phyloP scores from a whole-genome alignment of 257 asterid genomes.

The Buddleja alternifolia region DNA sequence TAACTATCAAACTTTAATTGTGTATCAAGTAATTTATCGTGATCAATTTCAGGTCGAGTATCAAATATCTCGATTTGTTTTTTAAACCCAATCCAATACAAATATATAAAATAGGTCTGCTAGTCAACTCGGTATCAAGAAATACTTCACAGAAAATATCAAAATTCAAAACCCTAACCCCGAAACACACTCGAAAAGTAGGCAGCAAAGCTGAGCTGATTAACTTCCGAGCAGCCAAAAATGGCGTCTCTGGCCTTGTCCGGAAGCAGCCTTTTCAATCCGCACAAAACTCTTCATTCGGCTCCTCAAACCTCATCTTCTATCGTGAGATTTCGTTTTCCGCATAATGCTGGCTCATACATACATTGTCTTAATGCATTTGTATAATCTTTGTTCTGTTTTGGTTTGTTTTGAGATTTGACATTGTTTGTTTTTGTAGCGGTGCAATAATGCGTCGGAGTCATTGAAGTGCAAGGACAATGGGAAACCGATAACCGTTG shows the following conservation, averaged over 20 bases:
- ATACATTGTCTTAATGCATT: neutral
- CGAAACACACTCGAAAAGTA: slow-evolving; percentile 16
- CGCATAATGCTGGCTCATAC: neutral
- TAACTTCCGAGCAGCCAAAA: slow-evolving; percentile 21
- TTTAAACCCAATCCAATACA: too few relatives aligned
- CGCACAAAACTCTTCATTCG: slow-evolving; percentile 27
- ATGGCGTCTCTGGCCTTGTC: slow-evolving; percentile 60
- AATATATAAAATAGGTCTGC: too few relatives aligned
- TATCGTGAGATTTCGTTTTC: slow-evolving; percentile 34
- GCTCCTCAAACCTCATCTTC: slow-evolving; percentile 23
- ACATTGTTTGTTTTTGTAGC: slow-evolving; percentile 39
- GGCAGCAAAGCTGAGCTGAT: slow-evolving; percentile 15
- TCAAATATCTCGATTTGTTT: too few relatives aligned
- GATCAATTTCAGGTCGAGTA: too few relatives aligned
- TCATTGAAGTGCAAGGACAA: slow-evolving; percentile 64
- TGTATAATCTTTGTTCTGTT: slow-evolving; percentile 2
- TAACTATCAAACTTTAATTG: too few relatives aligned
- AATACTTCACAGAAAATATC: too few relatives aligned
- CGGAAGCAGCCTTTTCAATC: slow-evolving; percentile 40
- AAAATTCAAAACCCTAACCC: slow-evolving; percentile 36
- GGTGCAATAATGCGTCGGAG: slow-evolving; percentile 66
- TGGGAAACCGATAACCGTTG: slow-evolving; percentile 45
- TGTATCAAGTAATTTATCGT: too few relatives aligned
- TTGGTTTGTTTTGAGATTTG: slow-evolving; percentile 14
- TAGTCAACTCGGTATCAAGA: too few relatives aligned